A percentile compares a stretch with the other conserved stretches of the same genome.
phyloP scores from a whole-genome alignment of 1,139 yeast species.

The Kurtzmaniella quercitrusa region DNA sequence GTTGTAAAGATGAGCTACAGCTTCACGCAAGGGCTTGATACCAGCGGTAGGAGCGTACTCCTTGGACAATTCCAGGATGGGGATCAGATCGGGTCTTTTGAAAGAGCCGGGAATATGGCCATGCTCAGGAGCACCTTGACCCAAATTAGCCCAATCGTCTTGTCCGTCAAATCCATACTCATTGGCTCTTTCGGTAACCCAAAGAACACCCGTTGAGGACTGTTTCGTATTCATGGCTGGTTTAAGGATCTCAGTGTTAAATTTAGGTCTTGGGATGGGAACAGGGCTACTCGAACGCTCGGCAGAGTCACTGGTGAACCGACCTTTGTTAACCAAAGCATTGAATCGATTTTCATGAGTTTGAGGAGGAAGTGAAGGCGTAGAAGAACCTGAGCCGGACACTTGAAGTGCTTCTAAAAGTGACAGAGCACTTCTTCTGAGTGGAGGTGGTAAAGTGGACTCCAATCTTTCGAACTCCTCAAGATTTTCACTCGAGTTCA shows the following conservation, averaged over 20 bases:
- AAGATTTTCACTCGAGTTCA: slow-evolving; percentile 6
- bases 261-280: slow-evolving; percentile 50
- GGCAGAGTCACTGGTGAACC: slow-evolving; percentile 29
- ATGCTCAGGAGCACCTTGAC: slow-evolving; percentile 71
- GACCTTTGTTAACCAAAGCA: not conserved
- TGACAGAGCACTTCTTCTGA: slow-evolving; percentile 39
- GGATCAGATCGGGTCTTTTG: slow-evolving; percentile 50
- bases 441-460: slow-evolving; percentile 41
- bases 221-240: slow-evolving; percentile 64
- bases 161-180: slow-evolving; percentile 54
- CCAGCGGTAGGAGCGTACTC: slow-evolving; percentile 71
- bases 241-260: slow-evolving; percentile 43
- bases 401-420: slow-evolving; percentile 31
- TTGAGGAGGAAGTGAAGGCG: slow-evolving; percentile 5
- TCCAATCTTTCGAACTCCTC: slow-evolving; percentile 43
- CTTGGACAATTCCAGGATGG: slow-evolving; percentile 49
- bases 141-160: slow-evolving; percentile 60
- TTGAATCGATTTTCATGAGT: slow-evolving; percentile 15
- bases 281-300: slow-evolving; percentile 45
- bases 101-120: slow-evolving; percentile 64
- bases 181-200: slow-evolving; percentile 66
- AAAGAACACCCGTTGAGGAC: slow-evolving; percentile 64
- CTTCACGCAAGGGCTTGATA: slow-evolving; percentile 52
- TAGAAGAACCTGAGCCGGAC: slow-evolving; percentile 8
- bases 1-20: slow-evolving; percentile 61